Percentiles rank a stretch among this genome's conserved stretches.
phyloP scores from a whole-genome alignment of 2,329 filamentous ascomycete genomes.

The Trichoderma brevicompactum region DNA sequence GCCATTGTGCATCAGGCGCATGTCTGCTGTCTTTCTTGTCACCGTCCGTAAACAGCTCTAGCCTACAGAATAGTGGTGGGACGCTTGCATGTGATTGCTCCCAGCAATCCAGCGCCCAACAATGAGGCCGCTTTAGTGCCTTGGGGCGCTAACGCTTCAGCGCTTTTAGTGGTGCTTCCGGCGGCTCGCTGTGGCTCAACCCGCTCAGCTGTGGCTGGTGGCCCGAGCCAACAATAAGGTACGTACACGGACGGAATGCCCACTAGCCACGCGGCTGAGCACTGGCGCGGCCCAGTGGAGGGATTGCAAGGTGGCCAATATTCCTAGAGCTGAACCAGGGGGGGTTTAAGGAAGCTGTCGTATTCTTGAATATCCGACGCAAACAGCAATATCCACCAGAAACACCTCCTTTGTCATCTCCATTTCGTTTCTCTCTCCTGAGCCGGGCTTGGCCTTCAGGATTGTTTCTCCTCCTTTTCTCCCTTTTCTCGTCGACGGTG shows the following conservation, averaged over 20 bases:
- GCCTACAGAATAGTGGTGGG: neutral
- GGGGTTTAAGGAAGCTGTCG: slow-evolving; percentile 24
- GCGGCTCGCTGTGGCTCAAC: slow-evolving; percentile 21
- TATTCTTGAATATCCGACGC: slow-evolving; percentile 24
- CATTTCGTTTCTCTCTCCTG: slow-evolving; percentile 33
- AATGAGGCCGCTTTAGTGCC: neutral
- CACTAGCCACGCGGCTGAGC: slow-evolving; percentile 28
- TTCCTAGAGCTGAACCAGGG: slow-evolving; percentile 28
- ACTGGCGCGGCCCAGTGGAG: neutral
- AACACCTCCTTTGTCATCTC: slow-evolving; percentile 32
- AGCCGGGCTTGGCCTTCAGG: slow-evolving; percentile 33
- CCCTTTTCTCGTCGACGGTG: slow-evolving; percentile 37
- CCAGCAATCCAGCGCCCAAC: slow-evolving; percentile 6
- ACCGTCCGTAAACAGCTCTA: neutral
- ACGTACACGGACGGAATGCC: neutral
- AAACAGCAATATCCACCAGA: slow-evolving; percentile 20
- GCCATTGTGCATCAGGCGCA: slow-evolving; percentile 2
- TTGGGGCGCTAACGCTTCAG: neutral
- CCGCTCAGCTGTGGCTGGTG: slow-evolving; percentile 23
- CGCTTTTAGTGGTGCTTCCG: neutral
- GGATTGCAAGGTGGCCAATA: slow-evolving; percentile 31
- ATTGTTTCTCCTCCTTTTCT: slow-evolving; percentile 32
- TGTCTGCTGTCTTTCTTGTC: neutral
- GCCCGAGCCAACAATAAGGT: neutral
- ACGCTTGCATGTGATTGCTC: slow-evolving; percentile 29